phyloP scores from a whole-genome alignment of 331 rosid species.

The Telfairia occidentalis region DNA sequence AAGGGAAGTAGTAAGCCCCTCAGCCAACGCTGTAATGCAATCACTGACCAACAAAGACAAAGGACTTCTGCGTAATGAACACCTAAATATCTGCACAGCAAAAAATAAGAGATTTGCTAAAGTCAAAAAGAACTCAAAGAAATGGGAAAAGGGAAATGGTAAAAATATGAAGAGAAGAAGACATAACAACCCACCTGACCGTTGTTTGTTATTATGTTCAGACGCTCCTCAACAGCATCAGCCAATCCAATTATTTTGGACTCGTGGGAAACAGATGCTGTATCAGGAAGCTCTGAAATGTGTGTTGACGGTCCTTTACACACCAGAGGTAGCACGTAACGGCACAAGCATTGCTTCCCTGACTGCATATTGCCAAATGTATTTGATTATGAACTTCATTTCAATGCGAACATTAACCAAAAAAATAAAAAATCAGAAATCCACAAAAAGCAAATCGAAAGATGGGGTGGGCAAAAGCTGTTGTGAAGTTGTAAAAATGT shows the following conservation, averaged over 20 bases:
- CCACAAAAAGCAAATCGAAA: slow-evolving; percentile 1
- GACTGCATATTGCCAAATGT: slow-evolving; percentile 35
- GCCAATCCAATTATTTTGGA: slow-evolving; percentile 62
- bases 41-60: slow-evolving; percentile 66
- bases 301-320: slow-evolving; percentile 39
- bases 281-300: slow-evolving; percentile 47
- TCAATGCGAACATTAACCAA: background rate
- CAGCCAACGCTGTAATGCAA: slow-evolving; percentile 84
- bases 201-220: slow-evolving; percentile 61
- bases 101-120: slow-evolving; percentile 6
- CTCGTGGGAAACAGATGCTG: slow-evolving; percentile 42
- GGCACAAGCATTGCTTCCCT: slow-evolving; percentile 89
- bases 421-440: background rate
- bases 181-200: slow-evolving; percentile 45
- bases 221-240: slow-evolving; percentile 87
- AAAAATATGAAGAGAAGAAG: slow-evolving; percentile 9
- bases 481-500: background rate
- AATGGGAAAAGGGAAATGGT: slow-evolving; percentile 10
- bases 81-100: slow-evolving; percentile 60
- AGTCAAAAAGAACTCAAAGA: slow-evolving; percentile 3
- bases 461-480: background rate
- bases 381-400: background rate
- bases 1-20: slow-evolving; percentile 62
- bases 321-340: slow-evolving; percentile 62
- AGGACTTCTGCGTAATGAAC: slow-evolving; percentile 65